A percentile compares a stretch with the other conserved stretches of the same genome.
These are phyloP conservation scores for Colletotrichum navitas DNA, from an alignment of 2,329 filamentous ascomycete genomes.

Conservation along the genomic window DNA sequence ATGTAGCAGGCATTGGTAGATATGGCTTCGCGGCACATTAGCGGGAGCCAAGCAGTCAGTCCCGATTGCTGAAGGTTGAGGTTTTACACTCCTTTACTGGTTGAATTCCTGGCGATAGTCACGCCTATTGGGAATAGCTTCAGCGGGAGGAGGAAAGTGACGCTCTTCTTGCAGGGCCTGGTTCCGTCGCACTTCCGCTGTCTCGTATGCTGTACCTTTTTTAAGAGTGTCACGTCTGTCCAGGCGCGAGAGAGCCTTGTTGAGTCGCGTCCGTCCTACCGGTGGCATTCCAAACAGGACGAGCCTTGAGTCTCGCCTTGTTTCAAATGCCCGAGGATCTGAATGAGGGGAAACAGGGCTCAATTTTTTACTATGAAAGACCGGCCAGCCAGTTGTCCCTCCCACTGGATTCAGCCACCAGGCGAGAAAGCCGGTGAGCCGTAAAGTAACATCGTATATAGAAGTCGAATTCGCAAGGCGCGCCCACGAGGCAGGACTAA, in stretches of 20 bases:
- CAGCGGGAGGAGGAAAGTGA: too few species aligned
- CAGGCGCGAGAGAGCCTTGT: slow-evolving; percentile 19
- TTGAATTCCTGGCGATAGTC: too few species aligned
- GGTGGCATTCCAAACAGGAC: background rate
- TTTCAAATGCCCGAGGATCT: background rate
- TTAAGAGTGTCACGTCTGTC: slow-evolving; percentile 6
- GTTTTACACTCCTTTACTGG: too few species aligned
- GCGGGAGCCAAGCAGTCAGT: too few species aligned
- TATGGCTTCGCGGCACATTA: too few species aligned
- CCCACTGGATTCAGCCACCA: background rate
- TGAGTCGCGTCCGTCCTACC: slow-evolving; percentile 24
- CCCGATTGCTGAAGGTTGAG: too few species aligned
- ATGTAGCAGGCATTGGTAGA: too few species aligned
- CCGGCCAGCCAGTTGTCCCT: slow-evolving; percentile 11
- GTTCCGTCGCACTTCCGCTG: too few species aligned
- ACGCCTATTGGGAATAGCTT: too few species aligned
- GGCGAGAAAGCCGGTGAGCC: background rate
- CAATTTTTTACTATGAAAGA: slow-evolving; percentile 31
- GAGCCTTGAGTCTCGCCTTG: background rate
- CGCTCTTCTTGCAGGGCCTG: too few species aligned
- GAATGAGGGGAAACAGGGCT: slow-evolving; percentile 16
- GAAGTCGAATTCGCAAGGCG: slow-evolving; percentile 48
- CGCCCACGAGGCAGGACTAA: slow-evolving; percentile 61
- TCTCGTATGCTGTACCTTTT: too few species aligned
- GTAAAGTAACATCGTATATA: slow-evolving; percentile 13